Percentiles rank a stretch among this genome's conserved stretches.
These are phyloP conservation scores for Hypoxylon intermedium DNA, from an alignment of 495 filamentous ascomycete species.

Conservation along the genomic window DNA sequence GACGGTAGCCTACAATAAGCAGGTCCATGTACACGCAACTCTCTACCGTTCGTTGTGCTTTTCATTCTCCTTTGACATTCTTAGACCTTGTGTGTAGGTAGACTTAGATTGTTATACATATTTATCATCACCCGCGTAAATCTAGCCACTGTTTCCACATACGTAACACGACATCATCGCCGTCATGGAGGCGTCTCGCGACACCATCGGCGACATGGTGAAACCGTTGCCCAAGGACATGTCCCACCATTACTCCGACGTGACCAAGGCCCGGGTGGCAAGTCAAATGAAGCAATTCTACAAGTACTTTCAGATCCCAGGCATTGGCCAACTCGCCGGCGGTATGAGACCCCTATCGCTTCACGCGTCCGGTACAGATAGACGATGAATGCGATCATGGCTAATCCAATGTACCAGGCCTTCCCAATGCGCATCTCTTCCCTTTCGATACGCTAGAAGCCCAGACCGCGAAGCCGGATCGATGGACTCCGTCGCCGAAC, in stretches of 20 bases:
- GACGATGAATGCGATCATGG: background rate
- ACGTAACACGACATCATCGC: no score
- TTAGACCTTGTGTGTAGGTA: no score
- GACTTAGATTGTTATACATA: no score
- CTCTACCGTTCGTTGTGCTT: no score
- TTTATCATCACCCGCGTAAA: no score
- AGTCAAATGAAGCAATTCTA: slow-evolving; percentile 81
- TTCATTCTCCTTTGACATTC: background rate
- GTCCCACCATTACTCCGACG: slow-evolving; percentile 75
- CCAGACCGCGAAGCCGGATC: slow-evolving; percentile 71
- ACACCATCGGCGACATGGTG: slow-evolving; percentile 27
- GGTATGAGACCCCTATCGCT: slow-evolving; percentile 61
- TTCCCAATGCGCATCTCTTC: slow-evolving; percentile 82
- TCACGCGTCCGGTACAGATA: background rate
- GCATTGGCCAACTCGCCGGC: slow-evolving; percentile 86
- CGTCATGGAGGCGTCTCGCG: slow-evolving; percentile 28
- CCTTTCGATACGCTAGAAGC: slow-evolving; percentile 91
- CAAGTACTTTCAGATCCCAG: slow-evolving; percentile 81
- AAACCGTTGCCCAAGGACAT: slow-evolving; percentile 70
- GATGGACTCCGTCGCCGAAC: slow-evolving; percentile 73
- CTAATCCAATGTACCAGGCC: slow-evolving; percentile 56
- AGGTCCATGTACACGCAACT: no score
- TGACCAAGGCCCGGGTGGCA: slow-evolving; percentile 66
- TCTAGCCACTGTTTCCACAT: no score
- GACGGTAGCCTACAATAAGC: background rate